Evolutionary conservation across 2,329 filamentous ascomycete species (phyloP).

Genomic region (Blastomyces gilchristii): DNA sequence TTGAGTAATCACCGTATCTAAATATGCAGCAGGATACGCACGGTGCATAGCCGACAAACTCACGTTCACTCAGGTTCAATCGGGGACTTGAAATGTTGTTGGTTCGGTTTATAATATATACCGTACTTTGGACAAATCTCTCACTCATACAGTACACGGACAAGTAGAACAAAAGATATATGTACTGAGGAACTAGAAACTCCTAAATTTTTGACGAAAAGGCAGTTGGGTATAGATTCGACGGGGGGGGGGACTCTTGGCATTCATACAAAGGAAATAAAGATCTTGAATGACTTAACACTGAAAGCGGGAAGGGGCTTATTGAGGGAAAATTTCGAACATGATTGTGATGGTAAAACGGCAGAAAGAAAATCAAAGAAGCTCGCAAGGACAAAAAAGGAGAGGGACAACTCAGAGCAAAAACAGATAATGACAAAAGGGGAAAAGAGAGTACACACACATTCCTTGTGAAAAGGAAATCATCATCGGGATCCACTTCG

Average conservation of each 20-base stretch:
- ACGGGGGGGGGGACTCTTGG: background rate
- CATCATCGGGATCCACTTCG: background rate
- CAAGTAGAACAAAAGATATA: background rate
- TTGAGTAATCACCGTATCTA: background rate
- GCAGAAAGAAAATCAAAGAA: background rate
- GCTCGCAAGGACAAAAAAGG: background rate
- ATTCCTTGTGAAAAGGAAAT: background rate
- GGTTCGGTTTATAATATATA: background rate
- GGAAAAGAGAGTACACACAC: background rate
- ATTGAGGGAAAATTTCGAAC: background rate
- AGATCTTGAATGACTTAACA: background rate
- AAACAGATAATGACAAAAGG: background rate
- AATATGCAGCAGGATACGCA: background rate
- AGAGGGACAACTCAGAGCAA: background rate
- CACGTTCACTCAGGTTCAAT: background rate
- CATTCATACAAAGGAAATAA: background rate
- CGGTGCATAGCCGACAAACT: background rate
- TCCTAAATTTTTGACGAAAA: background rate
- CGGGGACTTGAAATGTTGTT: background rate
- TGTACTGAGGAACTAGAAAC: background rate
- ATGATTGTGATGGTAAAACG: background rate
- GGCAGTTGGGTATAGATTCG: background rate
- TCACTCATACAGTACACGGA: background rate
- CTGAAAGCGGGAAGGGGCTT: background rate
- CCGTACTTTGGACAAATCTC: background rate